Evolutionary conservation across 805 yeast species (phyloP).

Genomic region (Candida tammaniensis): DNA sequence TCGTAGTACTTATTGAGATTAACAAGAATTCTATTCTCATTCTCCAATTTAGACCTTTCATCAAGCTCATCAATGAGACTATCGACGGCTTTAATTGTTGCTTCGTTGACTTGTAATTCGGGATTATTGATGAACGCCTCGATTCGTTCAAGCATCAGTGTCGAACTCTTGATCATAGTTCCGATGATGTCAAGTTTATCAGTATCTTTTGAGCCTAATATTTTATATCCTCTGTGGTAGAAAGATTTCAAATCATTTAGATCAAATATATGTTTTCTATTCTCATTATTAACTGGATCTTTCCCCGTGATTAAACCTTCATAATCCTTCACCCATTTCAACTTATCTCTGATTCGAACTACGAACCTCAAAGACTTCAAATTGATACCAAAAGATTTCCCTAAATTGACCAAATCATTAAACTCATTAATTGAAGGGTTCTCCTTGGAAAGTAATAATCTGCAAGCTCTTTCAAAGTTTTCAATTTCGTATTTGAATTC

Average conservation of each 20-base stretch:
- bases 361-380: slow-evolving; percentile 45
- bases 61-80: slow-evolving; percentile 23
- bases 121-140: slow-evolving; percentile 3
- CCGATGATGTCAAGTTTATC: slow-evolving; percentile 29
- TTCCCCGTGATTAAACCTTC: slow-evolving; percentile 36
- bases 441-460: slow-evolving; percentile 32
- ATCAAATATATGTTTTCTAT: slow-evolving; percentile 33
- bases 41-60: slow-evolving; percentile 20
- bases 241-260: slow-evolving; percentile 27
- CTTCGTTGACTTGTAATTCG: slow-evolving; percentile 9
- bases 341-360: slow-evolving; percentile 31
- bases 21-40: slow-evolving; percentile 25
- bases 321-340: slow-evolving; percentile 32
- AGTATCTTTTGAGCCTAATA: slow-evolving; percentile 29
- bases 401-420: slow-evolving; percentile 52
- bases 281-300: slow-evolving; percentile 35
- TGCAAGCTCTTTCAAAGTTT: slow-evolving; percentile 48
- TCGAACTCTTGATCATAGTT: slow-evolving; percentile 23
- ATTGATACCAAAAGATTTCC: slow-evolving; percentile 57
- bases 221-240: slow-evolving; percentile 23
- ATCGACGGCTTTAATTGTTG: slow-evolving; percentile 24
- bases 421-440: slow-evolving; percentile 43
- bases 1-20: slow-evolving; percentile 25
- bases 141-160: slow-evolving; percentile 15
- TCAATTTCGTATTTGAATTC: slow-evolving; percentile 53